Evolutionary conservation across 2,329 filamentous ascomycete genomes (phyloP).

Genomic region (Tolypocladium tundrense): DNA sequence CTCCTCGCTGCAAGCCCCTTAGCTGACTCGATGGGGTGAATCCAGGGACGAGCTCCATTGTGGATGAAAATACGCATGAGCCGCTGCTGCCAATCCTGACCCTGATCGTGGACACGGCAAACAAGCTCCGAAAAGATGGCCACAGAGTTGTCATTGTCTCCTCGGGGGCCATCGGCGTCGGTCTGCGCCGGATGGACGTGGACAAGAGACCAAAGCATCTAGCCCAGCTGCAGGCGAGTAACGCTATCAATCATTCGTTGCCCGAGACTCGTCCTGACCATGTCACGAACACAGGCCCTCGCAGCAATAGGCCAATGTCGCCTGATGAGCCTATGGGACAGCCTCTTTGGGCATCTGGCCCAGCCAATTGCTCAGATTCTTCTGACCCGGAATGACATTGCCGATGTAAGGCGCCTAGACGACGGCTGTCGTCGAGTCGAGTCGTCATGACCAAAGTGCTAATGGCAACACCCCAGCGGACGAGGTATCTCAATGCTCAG

Average conservation of each 20-base stretch:
- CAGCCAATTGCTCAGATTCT: constrained; percentile 94
- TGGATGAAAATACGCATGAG: constrained; percentile 91
- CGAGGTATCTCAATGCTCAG: constrained; percentile 92
- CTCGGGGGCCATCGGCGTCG: constrained; percentile 92
- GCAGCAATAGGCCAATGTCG: constrained; percentile 94
- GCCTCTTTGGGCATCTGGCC: constrained; percentile 74
- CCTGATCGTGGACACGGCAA: constrained; percentile 87
- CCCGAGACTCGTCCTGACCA: neutral
- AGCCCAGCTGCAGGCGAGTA: constrained; percentile 64
- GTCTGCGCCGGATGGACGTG: constrained; percentile 80
- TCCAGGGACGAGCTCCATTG: constrained; percentile 93
- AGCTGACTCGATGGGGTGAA: neutral
- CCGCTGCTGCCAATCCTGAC: constrained; percentile 84
- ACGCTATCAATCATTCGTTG: neutral
- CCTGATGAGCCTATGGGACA: constrained; percentile 92
- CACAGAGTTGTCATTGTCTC: constrained; percentile 94
- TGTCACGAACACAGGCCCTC: constrained; percentile 48
- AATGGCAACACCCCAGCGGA: constrained; percentile 43
- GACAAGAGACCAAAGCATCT: constrained; percentile 83
- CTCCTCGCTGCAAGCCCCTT: neutral
- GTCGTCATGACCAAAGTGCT: constrained; percentile 2
- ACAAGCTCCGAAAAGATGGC: constrained; percentile 78
- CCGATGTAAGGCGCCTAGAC: constrained; percentile 52
- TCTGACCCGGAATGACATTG: constrained; percentile 90
- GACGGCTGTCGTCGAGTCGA: neutral